These are phyloP conservation scores for Solanum paucissectum DNA, from an alignment of 257 asterid species.

Conservation along the genomic window DNA sequence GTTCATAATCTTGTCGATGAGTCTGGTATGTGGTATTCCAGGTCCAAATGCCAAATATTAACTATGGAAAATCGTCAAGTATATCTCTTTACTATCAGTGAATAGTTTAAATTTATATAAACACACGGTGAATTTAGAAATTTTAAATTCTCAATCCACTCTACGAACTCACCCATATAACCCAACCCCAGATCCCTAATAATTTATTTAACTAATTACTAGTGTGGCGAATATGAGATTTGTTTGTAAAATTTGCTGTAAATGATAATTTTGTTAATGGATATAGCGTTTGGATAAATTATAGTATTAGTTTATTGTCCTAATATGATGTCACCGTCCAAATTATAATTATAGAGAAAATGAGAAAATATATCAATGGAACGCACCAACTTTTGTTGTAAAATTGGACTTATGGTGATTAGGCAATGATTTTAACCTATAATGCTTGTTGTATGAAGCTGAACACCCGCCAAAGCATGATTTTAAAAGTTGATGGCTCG, in stretches of 20 bases:
- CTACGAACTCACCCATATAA: not conserved
- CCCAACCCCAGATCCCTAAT: not conserved
- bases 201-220: no score
- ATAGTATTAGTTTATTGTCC: no score
- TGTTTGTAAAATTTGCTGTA: not conserved
- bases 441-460: not conserved
- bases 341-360: no score
- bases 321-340: not conserved
- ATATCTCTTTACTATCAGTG: not conserved
- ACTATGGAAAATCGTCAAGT: not conserved
- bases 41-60: not conserved
- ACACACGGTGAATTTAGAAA: not conserved
- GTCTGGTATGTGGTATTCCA: not conserved
- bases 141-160: not conserved
- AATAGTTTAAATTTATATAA: not conserved
- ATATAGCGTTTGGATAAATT: no score
- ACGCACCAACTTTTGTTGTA: not conserved
- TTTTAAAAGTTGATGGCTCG: slow-evolving; percentile 35
- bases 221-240: not conserved
- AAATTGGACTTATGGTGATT: not conserved
- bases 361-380: not conserved
- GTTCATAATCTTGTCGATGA: not conserved
- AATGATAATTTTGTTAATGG: no score
- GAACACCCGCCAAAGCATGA: slow-evolving; percentile 41
- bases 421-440: not conserved